These are phyloP conservation scores for Punica granatum DNA, from an alignment of 345 rosid genomes.

Conservation along the genomic window DNA sequence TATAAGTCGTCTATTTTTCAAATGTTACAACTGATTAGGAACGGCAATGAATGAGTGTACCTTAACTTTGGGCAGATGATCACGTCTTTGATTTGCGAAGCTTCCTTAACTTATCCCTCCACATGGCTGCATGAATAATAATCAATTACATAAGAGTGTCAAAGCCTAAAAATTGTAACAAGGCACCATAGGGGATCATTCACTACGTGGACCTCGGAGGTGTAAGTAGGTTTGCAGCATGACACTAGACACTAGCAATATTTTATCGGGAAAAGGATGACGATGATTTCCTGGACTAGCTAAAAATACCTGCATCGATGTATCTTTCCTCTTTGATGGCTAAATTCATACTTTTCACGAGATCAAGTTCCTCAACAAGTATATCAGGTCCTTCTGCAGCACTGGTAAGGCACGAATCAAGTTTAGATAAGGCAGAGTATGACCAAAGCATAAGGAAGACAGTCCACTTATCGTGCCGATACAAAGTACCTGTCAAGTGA, in stretches of 20 bases:
- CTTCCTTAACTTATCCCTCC: slow-evolving; percentile 64
- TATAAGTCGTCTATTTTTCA: neutral
- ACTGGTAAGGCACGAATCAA: slow-evolving; percentile 29
- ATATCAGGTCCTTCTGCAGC: slow-evolving; percentile 74
- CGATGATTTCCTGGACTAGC: neutral
- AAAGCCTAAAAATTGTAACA: neutral
- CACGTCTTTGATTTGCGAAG: slow-evolving; percentile 41
- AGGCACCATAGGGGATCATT: neutral
- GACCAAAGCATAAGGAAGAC: neutral
- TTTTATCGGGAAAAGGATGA: neutral
- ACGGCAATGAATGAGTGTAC: slow-evolving; percentile 2
- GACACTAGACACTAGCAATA: neutral
- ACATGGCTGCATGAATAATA: slow-evolving; percentile 44
- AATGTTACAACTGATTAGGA: neutral
- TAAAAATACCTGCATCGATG: slow-evolving; percentile 66
- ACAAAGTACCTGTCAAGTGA: slow-evolving; percentile 56
- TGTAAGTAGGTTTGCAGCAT: neutral
- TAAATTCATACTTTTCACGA: slow-evolving; percentile 56
- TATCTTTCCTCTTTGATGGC: slow-evolving; percentile 79
- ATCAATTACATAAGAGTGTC: neutral
- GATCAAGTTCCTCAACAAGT: slow-evolving; percentile 59
- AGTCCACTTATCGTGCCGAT: neutral
- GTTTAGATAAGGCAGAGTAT: neutral
- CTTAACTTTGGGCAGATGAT: slow-evolving; percentile 11
- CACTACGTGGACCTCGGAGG: neutral